Base-by-base conservation (phyloP, 129 eudicot species). In the Escallonia rubra region DNA sequence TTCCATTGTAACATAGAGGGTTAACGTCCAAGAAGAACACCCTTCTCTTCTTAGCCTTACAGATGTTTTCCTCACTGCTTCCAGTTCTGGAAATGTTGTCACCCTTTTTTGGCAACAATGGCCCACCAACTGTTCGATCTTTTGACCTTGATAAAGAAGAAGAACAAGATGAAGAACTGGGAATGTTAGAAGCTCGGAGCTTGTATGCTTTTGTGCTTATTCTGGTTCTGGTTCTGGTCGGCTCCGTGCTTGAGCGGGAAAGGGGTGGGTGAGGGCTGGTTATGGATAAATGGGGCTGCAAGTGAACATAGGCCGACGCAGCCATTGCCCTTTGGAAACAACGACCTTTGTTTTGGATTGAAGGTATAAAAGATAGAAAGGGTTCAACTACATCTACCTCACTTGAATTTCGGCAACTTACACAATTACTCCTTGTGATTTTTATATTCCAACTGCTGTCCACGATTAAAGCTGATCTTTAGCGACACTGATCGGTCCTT, bases 21-120 rank as follows among this genome's bases (percentile, higher is more conserved):
- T 92, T 92, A 16, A 92, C 98, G 72, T 92, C 98, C 76, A 92
- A 76, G 69, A 92, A 86, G 76, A 92, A 92, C 16, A 86, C 91
- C 78, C 94, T 84, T 40, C 45, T 46, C 67, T 78, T 91, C 63
- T 66, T 63, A 16, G 59, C 54, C 43, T 41, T 70, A 43, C 72
- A 70, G 34, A 23, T 7, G 3, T 43, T 39, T 63, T 45, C 48
- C 43, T 59, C 39, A 54, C 16, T 14, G 61, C 68, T 75, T 54
- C 42, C 8, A 4, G 15, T 43, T 14, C 53, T 12, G 13, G 48
- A 3, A 45, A 23, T 59, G 2, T 10, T 44, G 56, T 53, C 59
- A 43, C 55, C 61, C 55, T 63, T 63, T 15, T 12, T 53, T 60
- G 40, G 54, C 39, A 68, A 48, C 48, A 74, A 50, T 56, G 10